These are phyloP conservation scores for Cercophora scortea DNA, from an alignment of 495 filamentous ascomycete species.

Conservation along the genomic window DNA sequence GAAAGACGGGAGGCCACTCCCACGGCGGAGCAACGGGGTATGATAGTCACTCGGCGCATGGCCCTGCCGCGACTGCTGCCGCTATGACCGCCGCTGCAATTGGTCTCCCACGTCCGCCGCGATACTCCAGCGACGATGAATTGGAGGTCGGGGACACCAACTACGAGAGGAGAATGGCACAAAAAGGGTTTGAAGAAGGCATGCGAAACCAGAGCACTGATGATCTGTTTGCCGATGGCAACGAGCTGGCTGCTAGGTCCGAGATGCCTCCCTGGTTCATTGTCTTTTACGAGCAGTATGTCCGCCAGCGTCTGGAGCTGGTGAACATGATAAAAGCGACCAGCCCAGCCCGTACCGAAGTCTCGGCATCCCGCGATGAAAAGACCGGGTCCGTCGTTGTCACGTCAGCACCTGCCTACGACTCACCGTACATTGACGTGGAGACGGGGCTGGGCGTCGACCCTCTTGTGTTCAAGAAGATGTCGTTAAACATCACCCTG, in stretches of 20 bases:
- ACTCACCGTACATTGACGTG: constrained; percentile 29
- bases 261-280: constrained; percentile 50
- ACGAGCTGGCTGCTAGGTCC: constrained; percentile 23
- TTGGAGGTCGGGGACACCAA: constrained; percentile 26
- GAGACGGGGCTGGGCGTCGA: constrained; percentile 34
- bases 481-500: constrained; percentile 46
- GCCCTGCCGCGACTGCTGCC: background rate
- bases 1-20: constrained; percentile 41
- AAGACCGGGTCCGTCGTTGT: constrained; percentile 10
- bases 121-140: constrained; percentile 18
- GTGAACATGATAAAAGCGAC: constrained; percentile 33
- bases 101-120: constrained; percentile 17
- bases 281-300: constrained; percentile 48
- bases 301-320: constrained; percentile 44
- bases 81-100: background rate
- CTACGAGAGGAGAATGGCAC: constrained; percentile 35
- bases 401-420: background rate
- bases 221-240: constrained; percentile 18
- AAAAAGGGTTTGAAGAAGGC: constrained; percentile 28
- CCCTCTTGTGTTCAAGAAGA: constrained; percentile 37
- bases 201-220: constrained; percentile 1
- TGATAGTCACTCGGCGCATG: constrained; percentile 9
- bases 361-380: constrained; percentile 9
- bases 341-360: background rate
- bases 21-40: constrained; percentile 42